Percentiles rank a stretch among this genome's conserved stretches.
Evolutionary conservation across 345 rosid species (phyloP).

Genomic region (Lumnitzera racemosa): DNA sequence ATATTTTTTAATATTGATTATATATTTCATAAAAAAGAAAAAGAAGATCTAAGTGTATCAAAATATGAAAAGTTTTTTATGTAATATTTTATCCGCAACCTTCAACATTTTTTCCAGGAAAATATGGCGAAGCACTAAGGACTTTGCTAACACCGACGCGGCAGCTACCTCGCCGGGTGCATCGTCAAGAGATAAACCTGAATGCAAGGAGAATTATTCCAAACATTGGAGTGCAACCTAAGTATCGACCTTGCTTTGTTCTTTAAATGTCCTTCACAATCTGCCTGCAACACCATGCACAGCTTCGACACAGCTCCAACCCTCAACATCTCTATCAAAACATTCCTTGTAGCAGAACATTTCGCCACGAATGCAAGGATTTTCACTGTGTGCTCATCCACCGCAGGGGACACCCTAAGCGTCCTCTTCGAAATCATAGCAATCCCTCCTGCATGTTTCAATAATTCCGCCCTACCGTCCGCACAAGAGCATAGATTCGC

Average conservation of each 20-base stretch:
- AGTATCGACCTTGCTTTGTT: slow-evolving; percentile 37
- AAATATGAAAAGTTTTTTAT: too few species aligned
- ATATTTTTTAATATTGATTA: too few species aligned
- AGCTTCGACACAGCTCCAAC: slow-evolving; percentile 57
- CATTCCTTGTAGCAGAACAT: slow-evolving; percentile 21
- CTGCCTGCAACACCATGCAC: slow-evolving; percentile 55
- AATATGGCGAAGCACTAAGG: too few species aligned
- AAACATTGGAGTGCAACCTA: slow-evolving; percentile 31
- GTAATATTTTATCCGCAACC: too few species aligned
- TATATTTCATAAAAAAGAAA: too few species aligned
- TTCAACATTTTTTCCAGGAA: too few species aligned
- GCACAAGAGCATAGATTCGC: slow-evolving; percentile 37
- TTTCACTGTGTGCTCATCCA: slow-evolving; percentile 39
- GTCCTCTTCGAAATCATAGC: slow-evolving; percentile 46
- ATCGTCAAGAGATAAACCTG: slow-evolving; percentile 39
- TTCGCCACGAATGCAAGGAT: slow-evolving; percentile 27
- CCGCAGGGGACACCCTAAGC: slow-evolving; percentile 40
- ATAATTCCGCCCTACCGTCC: slow-evolving; percentile 35
- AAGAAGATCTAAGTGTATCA: too few species aligned
- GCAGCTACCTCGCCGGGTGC: slow-evolving; percentile 11
- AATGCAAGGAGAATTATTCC: slow-evolving; percentile 64
- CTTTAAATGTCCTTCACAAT: slow-evolving; percentile 32
- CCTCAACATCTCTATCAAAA: slow-evolving; percentile 44
- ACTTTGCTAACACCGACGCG: too few species aligned
- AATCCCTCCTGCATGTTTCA: slow-evolving; percentile 33